Base-by-base conservation (phyloP, 306 rosid species). In the Sindora glabra region DNA sequence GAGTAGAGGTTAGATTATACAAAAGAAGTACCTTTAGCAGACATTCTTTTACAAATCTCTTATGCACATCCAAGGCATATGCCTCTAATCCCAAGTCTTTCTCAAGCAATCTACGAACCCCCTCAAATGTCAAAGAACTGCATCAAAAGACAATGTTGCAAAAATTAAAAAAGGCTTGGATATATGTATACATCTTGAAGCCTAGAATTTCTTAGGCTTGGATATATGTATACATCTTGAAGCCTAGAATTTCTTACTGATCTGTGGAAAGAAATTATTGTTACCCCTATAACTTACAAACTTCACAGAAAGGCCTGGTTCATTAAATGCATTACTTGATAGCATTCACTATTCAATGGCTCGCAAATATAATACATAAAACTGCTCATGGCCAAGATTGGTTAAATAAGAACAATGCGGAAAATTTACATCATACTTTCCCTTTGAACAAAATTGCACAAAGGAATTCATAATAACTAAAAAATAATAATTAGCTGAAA, bases 101-200 rank as follows among this genome's bases (percentile, higher is more conserved):
- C 80, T 92, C 98, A 37, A 92, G 80, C 79, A 92, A 69, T 71
- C 98, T 82, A 46, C 98, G 91, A 48, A 92, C 98, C 17, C 95
- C 91, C 69, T 81, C 96, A 60, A 88, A 74, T 26, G 98, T 92
- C 82, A 92, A 74, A 52, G 96, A 86, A 69, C 98, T 92, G 95
- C 83, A 79, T 63, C 59, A 8, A 69, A 74, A 64, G 44, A 59
- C 0, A 48, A 33, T 40, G 38, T 18, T 9, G 17, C 13, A 49
- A n/a, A 9, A 69, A 24, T 8, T 36, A 59, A n/a, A n/a, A 27
- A 27, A 52, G 54, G 22, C 10, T 37, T 39, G 22, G 41, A 62
- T 39, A 5, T 21, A 57, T 29, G 30, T 16, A 8, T 19, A 29
- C 17, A 59, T 10, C 4, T n/a, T 10, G 32, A 37, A 21, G n/a